Evolutionary conservation across 2,329 filamentous ascomycete species (phyloP).

Genomic region (Escovopsis weberi): DNA sequence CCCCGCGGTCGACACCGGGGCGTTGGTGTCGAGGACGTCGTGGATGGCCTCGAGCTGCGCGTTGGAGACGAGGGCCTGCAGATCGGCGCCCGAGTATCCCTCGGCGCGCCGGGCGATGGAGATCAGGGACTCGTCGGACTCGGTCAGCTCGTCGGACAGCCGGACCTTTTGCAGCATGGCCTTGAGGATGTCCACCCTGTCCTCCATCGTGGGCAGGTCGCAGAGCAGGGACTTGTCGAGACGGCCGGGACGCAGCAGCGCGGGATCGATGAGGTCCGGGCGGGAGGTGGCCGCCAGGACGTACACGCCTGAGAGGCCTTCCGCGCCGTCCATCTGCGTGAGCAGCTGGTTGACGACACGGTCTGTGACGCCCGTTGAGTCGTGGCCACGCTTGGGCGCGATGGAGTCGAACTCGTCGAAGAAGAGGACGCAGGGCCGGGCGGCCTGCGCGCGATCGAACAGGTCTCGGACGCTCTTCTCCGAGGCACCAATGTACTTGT

Average conservation of each 20-base stretch:
- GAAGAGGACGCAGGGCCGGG: slow-evolving; percentile 86
- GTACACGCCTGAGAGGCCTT: slow-evolving; percentile 88
- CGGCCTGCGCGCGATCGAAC: slow-evolving; percentile 83
- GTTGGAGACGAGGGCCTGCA: slow-evolving; percentile 91
- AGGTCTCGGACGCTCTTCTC: slow-evolving; percentile 93
- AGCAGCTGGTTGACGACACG: slow-evolving; percentile 95
- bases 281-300: slow-evolving; percentile 88
- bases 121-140: slow-evolving; percentile 39
- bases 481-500: slow-evolving; percentile 97
- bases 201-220: slow-evolving; percentile 66
- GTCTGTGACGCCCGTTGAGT: slow-evolving; percentile 96
- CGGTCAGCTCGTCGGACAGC: slow-evolving; percentile 50
- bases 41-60: slow-evolving; percentile 95
- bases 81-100: slow-evolving; percentile 85
- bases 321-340: slow-evolving; percentile 97
- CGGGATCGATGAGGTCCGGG: slow-evolving; percentile 91
- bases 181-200: slow-evolving; percentile 75
- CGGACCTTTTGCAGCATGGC: slow-evolving; percentile 74
- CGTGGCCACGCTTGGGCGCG: slow-evolving; percentile 90
- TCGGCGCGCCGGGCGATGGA: slow-evolving; percentile 70
- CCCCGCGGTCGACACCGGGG: slow-evolving; percentile 19
- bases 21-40: slow-evolving; percentile 57
- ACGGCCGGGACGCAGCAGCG: slow-evolving; percentile 76
- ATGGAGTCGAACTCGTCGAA: slow-evolving; percentile 99
- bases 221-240: slow-evolving; percentile 89